Evolutionary conservation across 768 basidiomycete genomes (phyloP).

Genomic region (Boletellus ananas): DNA sequence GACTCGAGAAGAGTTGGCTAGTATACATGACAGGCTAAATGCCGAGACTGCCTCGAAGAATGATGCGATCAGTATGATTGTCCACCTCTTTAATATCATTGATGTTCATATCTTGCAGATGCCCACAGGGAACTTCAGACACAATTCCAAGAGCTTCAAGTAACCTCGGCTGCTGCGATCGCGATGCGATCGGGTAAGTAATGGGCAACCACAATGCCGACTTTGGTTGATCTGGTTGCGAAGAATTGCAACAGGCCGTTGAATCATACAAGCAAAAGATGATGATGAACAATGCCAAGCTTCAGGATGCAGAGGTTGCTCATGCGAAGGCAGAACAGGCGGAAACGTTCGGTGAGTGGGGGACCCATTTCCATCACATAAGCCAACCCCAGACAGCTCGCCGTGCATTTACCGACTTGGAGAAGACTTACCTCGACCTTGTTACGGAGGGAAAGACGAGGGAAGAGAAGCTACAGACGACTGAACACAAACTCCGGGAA

Average conservation of each 20-base stretch:
- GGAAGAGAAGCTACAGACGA: slow-evolving; percentile 45
- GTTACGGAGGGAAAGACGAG: slow-evolving; percentile 49
- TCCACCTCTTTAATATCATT: neutral
- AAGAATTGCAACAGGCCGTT: slow-evolving; percentile 62
- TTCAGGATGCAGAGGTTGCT: slow-evolving; percentile 68
- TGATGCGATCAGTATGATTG: slow-evolving; percentile 53
- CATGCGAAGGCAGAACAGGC: slow-evolving; percentile 60
- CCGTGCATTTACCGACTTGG: slow-evolving; percentile 56
- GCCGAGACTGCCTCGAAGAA: slow-evolving; percentile 47
- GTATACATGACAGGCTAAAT: slow-evolving; percentile 56
- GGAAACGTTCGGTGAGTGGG: slow-evolving; percentile 54
- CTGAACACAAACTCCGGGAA: slow-evolving; percentile 54
- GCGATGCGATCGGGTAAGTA: slow-evolving; percentile 55
- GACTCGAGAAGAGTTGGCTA: slow-evolving; percentile 55
- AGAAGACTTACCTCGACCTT: slow-evolving; percentile 52
- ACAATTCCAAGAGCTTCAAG: slow-evolving; percentile 60
- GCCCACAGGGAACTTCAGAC: slow-evolving; percentile 56
- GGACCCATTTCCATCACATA: neutral
- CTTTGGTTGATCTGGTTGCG: neutral
- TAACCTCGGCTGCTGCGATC: slow-evolving; percentile 53
- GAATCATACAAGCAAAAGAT: slow-evolving; percentile 65
- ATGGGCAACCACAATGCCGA: neutral
- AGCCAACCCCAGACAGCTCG: slow-evolving; percentile 42
- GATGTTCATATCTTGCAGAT: slow-evolving; percentile 34
- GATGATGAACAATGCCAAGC: slow-evolving; percentile 50